Evolutionary conservation across 176 grass and related monocot species (phyloP), one percentile per base, ranked within the genome.

Genomic region (Metroxylon sagu): DNA sequence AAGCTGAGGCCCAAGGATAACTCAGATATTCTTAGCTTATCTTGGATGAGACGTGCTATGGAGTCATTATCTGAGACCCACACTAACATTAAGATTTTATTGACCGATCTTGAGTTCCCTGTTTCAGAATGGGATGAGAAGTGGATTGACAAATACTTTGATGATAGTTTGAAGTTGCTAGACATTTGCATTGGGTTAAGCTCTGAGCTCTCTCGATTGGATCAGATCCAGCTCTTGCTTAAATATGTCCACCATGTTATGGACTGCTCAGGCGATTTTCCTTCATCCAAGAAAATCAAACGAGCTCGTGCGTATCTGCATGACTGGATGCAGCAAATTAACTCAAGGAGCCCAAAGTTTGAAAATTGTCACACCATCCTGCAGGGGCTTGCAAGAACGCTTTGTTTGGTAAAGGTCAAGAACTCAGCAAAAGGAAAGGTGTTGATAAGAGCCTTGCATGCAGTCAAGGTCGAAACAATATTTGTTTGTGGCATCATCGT

Each of bases 111-210:
- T 1, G 74, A 87, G 57, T 66, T 97, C 59, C 93, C 87, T 49
- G 73, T 88, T 54, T 92, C 79, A 0, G 93, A 97, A 1, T 97
- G 93, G 87, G 87, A 97, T n/a, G 81, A 91, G 52, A 92, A 79
- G 50, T 97, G 84, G 84, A 81, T 92, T 51, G 84, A 97, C 76
- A 76, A 83, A 50, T 92, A 91, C 64, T 66, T 97, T 8, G 86
- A 97, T 68, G 85, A 70, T 62, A 92, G 84, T 4, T 72, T 88
- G 53, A 97, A 85, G 74, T 62, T 97, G 60, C 72, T 97, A 18
- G 93, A 97, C 29, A 76, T 91, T 59, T 91, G 84, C 61, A 81
- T 88, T 0, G 84, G 56, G 0, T 59, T 97, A 17, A 91, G 78
- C 79, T 78, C 93, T 0, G 93, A 97, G 81, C 75, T 97, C 0